Evolutionary conservation across 441 rosid species (phyloP), one percentile per base, ranked within the genome.

Genomic region (Euphorbia schlechtendalii): DNA sequence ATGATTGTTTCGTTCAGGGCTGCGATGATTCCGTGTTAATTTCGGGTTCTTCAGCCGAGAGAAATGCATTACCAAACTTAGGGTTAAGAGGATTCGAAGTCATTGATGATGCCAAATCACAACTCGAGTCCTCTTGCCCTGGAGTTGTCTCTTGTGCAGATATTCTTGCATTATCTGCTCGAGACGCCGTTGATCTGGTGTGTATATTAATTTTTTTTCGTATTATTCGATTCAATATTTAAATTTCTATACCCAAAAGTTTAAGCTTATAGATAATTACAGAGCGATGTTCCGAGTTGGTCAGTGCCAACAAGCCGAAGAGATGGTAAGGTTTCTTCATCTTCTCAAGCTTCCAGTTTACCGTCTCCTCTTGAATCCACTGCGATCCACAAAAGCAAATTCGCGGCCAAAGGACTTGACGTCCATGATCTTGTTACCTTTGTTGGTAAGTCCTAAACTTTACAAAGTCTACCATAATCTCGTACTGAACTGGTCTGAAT

Each of bases 81-180:
- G 66, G 68, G 45, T 74, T 90, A 66, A 80, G 79, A 72, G 96
- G 96, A 0, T 88, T 74, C 65, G 88, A 86, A 38, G 88, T 80
- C n/a, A 84, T 88, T 40, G 97, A 90, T 0, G 86, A 88, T 45
- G 97, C 96, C 45, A 90, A 88, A 69, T 75, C 85, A 0, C 85
- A 82, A 32, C 74, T 86, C 21, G 93, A 86, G 75, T 80, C 78
- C 8, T 74, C 76, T 0, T 88, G 96, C 57, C 90, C 86, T 1
- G 93, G 92, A 1, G 73, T 88, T 20, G 96, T 90, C 52, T 90
- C 97, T 0, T 90, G 96, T 65, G 87, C 96, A 27, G 94, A 90
- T 72, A 86, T 88, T 25, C 76, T 86, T 12, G 80, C 97, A 5
- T 69, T 90, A 27, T 88, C 96, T 41, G 83, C 94, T 34, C 90